phyloP scores from a whole-genome alignment of 176 grass and related monocot genomes.

The Cenchrus fungigraminus region DNA sequence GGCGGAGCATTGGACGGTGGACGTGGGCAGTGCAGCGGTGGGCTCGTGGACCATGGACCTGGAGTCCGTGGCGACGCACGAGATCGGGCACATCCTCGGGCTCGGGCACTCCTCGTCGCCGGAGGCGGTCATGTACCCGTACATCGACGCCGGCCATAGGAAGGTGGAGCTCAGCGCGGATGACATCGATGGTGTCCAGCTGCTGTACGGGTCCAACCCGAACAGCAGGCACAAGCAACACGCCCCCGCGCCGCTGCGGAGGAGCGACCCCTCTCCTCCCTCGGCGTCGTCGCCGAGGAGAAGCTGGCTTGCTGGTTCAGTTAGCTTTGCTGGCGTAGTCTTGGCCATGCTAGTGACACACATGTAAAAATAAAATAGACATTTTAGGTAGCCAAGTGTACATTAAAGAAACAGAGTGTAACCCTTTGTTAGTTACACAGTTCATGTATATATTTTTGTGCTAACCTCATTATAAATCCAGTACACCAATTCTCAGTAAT shows the following conservation, averaged over 20 bases:
- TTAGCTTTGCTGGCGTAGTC: not conserved
- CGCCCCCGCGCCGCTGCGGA: not conserved
- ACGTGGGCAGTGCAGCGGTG: not conserved
- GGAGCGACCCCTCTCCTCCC: conserved; percentile 19
- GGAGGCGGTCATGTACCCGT: conserved; percentile 87
- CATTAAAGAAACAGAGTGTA: not conserved
- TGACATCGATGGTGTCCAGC: conserved; percentile 72
- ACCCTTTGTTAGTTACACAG: too few species aligned
- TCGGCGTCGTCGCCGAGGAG: conserved; percentile 23
- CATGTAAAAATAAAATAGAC: not conserved
- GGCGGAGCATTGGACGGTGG: not conserved
- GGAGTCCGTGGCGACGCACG: conserved; percentile 78
- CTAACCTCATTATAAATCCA: too few species aligned
- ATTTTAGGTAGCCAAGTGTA: not conserved
- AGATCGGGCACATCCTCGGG: conserved; percentile 90
- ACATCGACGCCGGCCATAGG: conserved; percentile 25
- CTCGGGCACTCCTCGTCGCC: conserved; percentile 67
- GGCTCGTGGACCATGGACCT: conserved; percentile 57
- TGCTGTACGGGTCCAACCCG: conserved; percentile 76
- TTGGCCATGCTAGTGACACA: conserved; percentile 40
- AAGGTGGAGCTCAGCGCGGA: conserved; percentile 71
- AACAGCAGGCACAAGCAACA: conserved; percentile 37
- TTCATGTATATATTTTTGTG: too few species aligned
- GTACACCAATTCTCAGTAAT: too few species aligned
- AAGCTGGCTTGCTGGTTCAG: conserved; percentile 1